phyloP scores from a whole-genome alignment of 805 yeast species.

The Lipomyces kockii region DNA sequence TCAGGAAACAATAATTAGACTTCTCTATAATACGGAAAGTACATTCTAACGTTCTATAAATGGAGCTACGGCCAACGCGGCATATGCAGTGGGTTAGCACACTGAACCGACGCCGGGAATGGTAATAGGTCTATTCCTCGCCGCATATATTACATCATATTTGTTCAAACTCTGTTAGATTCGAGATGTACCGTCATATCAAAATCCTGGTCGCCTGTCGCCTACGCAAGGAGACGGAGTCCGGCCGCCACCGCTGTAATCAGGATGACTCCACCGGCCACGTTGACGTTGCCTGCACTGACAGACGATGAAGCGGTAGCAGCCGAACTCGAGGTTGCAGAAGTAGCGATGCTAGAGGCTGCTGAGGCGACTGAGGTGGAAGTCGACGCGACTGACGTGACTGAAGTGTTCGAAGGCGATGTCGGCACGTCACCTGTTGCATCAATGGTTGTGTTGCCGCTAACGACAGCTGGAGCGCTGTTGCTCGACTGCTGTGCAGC shows the following conservation, averaged over 20 bases:
- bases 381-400: not conserved
- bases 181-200: not conserved
- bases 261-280: not conserved
- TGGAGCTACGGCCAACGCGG: not conserved
- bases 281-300: not conserved
- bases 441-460: conserved; percentile 26
- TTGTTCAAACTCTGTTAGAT: not conserved
- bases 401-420: conserved; percentile 4
- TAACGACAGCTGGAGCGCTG: conserved; percentile 21
- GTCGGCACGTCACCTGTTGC: not conserved
- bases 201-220: not conserved
- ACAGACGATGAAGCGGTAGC: not conserved
- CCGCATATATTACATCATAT: too few relatives aligned
- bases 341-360: not conserved
- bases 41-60: too few relatives aligned
- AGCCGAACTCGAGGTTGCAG: conserved; percentile 2
- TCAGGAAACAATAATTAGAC: not conserved
- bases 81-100: too few relatives aligned
- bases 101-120: too few relatives aligned
- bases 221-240: not conserved
- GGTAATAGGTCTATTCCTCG: too few relatives aligned
- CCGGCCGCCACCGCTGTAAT: not conserved
- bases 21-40: too few relatives aligned
- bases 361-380: not conserved
- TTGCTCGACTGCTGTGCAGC: conserved; percentile 25